Base-by-base conservation (phyloP, 306 rosid species). In the Myrica gale region DNA sequence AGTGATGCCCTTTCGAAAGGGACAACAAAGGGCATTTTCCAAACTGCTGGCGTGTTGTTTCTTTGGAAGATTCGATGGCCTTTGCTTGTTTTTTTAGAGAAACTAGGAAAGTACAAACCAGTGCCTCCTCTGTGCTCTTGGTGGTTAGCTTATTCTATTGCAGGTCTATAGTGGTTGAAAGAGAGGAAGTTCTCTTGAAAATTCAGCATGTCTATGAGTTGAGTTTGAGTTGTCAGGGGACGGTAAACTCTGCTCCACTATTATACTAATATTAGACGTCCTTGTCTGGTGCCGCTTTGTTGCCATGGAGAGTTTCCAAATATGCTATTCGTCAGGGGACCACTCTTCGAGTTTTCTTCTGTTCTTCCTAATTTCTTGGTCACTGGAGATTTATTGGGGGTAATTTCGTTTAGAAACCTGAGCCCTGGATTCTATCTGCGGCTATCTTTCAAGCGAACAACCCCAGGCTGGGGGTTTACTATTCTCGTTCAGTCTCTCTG, bases 41-140 rank as follows among this genome's bases (percentile, higher is more conserved):
- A 79, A 83, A 83, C 78, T 73, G 88, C 76, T 71, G 57, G 82
- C 77, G 92, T 83, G 93, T 91, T 90, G 96, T 82, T 87, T 19
- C 71, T 84, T 93, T 93, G 96, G 96, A 88, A 57, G 87, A 85
- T 85, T 82, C 87, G 89, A 80, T 88, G 96, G 88, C 87, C 87
- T 81, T 77, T 90, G 81, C 39, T 75, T n/a, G 85, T 50, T 67
- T 72, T 75, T 83, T 77, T 66, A 58, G 46, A 32, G 23, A 48
- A 69, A 15, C 76, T 78, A 69, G 81, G 80, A 83, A 74, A 85
- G 86, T 88, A 76, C 71, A 78, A 69, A 77, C 87, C 72, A 77
- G 68, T 78, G 91, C 63, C 86, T 79, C 83, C 86, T 88, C 65
- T 79, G 86, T 83, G 84, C 77, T 81, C 74, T 79, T 85, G 77